phyloP scores from a whole-genome alignment of 1,139 yeast genomes.

The Suhomyces anneliseae region DNA sequence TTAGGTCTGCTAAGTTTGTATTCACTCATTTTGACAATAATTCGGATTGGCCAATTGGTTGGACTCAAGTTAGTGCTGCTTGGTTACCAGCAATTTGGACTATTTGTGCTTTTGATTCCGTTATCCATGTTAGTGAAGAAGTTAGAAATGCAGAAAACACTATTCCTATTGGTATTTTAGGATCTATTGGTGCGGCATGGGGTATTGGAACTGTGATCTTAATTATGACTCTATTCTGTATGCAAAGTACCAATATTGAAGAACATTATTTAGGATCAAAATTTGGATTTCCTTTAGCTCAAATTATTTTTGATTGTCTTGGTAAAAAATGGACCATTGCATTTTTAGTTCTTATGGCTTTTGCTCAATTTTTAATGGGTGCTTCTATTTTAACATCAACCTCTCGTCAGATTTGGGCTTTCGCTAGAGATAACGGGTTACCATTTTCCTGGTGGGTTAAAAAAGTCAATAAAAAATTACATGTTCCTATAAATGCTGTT shows the following conservation, averaged over 20 bases:
- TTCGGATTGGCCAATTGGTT: slow-evolving; percentile 63
- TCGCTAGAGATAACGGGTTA: slow-evolving; percentile 52
- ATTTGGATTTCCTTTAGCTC: slow-evolving; percentile 63
- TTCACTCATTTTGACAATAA: slow-evolving; percentile 56
- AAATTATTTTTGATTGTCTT: slow-evolving; percentile 60
- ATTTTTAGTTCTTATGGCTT: slow-evolving; percentile 58
- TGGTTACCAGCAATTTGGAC: slow-evolving; percentile 71
- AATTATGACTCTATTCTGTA: slow-evolving; percentile 56
- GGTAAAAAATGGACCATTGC: slow-evolving; percentile 73
- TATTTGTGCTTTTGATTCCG: slow-evolving; percentile 70
- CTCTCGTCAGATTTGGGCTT: slow-evolving; percentile 54
- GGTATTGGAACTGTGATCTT: slow-evolving; percentile 59
- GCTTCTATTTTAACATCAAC: slow-evolving; percentile 52
- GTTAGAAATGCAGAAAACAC: slow-evolving; percentile 64
- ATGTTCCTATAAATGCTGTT: slow-evolving; percentile 64
- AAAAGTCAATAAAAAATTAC: slow-evolving; percentile 49
- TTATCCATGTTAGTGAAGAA: slow-evolving; percentile 74
- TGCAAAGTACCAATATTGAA: slow-evolving; percentile 48
- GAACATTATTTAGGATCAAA: slow-evolving; percentile 38
- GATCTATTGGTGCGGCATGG: slow-evolving; percentile 59
- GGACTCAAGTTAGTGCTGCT: slow-evolving; percentile 45
- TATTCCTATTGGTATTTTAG: slow-evolving; percentile 65
- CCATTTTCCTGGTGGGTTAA: slow-evolving; percentile 49
- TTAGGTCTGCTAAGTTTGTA: slow-evolving; percentile 17
- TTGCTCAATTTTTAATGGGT: slow-evolving; percentile 70